Percentiles rank a stretch among this genome's conserved stretches.
Evolutionary conservation across 345 rosid species (phyloP).

Genomic region (Salix caprea): DNA sequence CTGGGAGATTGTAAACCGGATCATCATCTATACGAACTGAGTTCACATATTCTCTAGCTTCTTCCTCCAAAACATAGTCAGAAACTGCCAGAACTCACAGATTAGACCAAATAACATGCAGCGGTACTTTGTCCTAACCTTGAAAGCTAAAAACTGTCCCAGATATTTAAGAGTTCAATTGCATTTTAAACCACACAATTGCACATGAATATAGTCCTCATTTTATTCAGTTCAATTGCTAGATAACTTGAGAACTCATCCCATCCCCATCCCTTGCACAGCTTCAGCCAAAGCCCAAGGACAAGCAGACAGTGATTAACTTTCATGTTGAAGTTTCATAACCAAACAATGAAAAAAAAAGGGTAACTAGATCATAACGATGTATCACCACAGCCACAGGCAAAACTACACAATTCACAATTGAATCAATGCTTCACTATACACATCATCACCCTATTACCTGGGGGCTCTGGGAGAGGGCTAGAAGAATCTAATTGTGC

Average conservation of each 20-base stretch:
- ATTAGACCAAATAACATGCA: conserved; percentile 10
- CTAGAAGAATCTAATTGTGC: conserved; percentile 43
- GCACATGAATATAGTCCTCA: no score
- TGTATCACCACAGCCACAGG: background rate
- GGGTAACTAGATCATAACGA: background rate
- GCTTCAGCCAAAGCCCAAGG: background rate
- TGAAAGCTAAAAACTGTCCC: background rate
- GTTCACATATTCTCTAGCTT: conserved; percentile 61
- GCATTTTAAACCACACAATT: background rate
- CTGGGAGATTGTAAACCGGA: conserved; percentile 55
- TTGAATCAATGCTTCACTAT: background rate
- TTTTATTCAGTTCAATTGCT: background rate
- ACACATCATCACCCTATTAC: conserved; percentile 23
- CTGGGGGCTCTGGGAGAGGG: conserved; percentile 59
- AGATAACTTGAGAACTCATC: background rate
- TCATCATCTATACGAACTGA: conserved; percentile 72
- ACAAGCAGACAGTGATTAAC: background rate
- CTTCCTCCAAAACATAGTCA: conserved; percentile 73
- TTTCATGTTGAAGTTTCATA: background rate
- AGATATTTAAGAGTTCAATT: background rate
- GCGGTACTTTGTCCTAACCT: background rate
- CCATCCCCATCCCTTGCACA: background rate
- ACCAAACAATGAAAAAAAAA: background rate
- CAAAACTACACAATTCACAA: background rate
- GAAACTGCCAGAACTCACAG: conserved; percentile 43